phyloP scores from a whole-genome alignment of 192 early-diverging fungal genomes.

The Coemansia sp. region DNA sequence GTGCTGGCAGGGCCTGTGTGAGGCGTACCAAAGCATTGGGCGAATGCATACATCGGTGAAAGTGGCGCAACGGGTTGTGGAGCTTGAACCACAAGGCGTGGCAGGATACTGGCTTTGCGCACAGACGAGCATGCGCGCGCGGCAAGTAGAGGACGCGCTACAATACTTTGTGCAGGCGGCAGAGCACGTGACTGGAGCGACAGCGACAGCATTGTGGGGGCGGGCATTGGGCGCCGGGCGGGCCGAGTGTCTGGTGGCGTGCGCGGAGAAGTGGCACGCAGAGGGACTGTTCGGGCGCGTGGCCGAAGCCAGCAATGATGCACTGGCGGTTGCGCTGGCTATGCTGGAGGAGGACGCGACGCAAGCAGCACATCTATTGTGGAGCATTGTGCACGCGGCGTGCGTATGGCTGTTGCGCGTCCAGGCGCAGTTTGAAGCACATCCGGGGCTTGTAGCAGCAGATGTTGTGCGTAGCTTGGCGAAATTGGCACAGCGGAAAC shows the following conservation, averaged over 20 bases:
- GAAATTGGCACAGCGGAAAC: not conserved
- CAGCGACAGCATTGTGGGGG: constrained; percentile 8
- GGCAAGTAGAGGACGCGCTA: constrained; percentile 17
- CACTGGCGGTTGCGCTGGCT: constrained; percentile 19
- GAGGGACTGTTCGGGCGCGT: constrained; percentile 68
- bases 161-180: constrained; percentile 13
- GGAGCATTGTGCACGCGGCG: constrained; percentile 64
- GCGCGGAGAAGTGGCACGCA: constrained; percentile 25
- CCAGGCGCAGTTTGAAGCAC: constrained; percentile 9
- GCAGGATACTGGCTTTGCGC: constrained; percentile 44
- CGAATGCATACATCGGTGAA: constrained; percentile 41
- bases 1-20: constrained; percentile 78
- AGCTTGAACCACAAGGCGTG: constrained; percentile 59
- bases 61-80: constrained; percentile 70
- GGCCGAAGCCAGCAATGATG: constrained; percentile 57
- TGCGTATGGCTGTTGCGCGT: constrained; percentile 44
- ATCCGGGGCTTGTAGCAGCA: constrained; percentile 1
- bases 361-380: constrained; percentile 47
- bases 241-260: constrained; percentile 32
- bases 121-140: constrained; percentile 19
- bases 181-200: not conserved
- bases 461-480: constrained; percentile 2
- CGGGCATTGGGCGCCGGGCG: constrained; percentile 17
- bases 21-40: constrained; percentile 70
- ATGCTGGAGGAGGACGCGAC: not conserved